Evolutionary conservation across 2,329 filamentous ascomycete species (phyloP).

Genomic region (Cladosporium sp.): DNA sequence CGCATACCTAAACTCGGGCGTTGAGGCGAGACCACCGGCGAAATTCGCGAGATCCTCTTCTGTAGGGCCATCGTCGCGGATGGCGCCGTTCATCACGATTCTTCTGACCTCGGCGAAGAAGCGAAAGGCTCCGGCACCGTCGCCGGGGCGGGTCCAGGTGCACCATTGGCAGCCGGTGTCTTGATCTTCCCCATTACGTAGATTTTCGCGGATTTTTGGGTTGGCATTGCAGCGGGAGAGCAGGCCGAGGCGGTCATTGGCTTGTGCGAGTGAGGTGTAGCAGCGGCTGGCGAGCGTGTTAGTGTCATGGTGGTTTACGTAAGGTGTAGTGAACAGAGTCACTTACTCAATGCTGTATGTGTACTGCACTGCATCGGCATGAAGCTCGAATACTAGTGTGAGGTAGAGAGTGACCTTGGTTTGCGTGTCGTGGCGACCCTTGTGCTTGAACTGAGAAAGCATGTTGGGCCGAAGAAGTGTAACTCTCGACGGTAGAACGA

Average conservation of each 20-base stretch:
- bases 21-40: slow-evolving; percentile 2
- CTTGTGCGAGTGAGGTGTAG: slow-evolving; percentile 21
- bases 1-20: not conserved
- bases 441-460: not conserved
- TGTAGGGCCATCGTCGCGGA: slow-evolving; percentile 5
- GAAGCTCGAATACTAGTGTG: slow-evolving; percentile 20
- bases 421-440: no score
- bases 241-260: slow-evolving; percentile 22
- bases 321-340: not conserved
- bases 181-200: slow-evolving; percentile 6
- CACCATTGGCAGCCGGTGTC: slow-evolving; percentile 19
- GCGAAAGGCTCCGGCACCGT: slow-evolving; percentile 17
- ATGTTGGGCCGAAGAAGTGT: not conserved
- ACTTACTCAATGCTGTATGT: slow-evolving; percentile 22
- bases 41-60: not conserved
- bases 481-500: not conserved
- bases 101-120: slow-evolving; percentile 21
- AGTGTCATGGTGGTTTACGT: not conserved
- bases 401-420: slow-evolving; percentile 20
- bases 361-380: slow-evolving; percentile 18
- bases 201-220: slow-evolving; percentile 6
- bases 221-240: slow-evolving; percentile 21
- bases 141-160: slow-evolving; percentile 21
- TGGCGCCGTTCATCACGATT: slow-evolving; percentile 18
- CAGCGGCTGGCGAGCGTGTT: slow-evolving; percentile 5